These are phyloP conservation scores for Xeromyces bisporus DNA, from an alignment of 495 filamentous ascomycete genomes.

Conservation along the genomic window DNA sequence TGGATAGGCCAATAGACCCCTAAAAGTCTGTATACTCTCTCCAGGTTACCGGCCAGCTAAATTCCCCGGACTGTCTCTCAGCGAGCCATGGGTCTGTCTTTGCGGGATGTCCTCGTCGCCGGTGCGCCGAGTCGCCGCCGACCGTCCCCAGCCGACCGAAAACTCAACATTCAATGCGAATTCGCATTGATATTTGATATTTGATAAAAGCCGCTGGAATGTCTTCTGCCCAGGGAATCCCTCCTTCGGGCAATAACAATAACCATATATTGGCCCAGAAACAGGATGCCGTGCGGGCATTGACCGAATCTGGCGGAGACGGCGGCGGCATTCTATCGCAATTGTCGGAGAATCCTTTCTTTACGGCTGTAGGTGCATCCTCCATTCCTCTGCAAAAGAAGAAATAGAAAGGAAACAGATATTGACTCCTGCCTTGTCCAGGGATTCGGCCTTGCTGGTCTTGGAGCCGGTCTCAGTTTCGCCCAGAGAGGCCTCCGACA, in stretches of 20 bases:
- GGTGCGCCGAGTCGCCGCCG: no score
- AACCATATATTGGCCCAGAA: constrained; percentile 26
- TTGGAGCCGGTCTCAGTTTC: constrained; percentile 61
- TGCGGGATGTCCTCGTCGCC: no score
- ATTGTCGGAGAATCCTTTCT: constrained; percentile 48
- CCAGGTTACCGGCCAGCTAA: no score
- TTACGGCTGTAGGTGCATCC: constrained; percentile 38
- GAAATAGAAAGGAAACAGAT: neutral
- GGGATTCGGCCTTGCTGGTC: constrained; percentile 73
- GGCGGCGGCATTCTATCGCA: constrained; percentile 33
- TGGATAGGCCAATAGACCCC: no score
- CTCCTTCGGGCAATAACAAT: constrained; percentile 21
- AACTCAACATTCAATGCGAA: no score
- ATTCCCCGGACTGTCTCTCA: no score
- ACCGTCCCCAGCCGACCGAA: no score
- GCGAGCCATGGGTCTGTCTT: no score
- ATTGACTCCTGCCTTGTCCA: constrained; percentile 10
- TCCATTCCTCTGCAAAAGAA: neutral
- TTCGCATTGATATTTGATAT: no score
- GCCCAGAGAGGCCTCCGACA: constrained; percentile 55
- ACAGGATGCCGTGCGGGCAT: constrained; percentile 16
- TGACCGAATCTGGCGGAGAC: constrained; percentile 18
- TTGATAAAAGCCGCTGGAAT: no score
- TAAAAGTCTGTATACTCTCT: no score
- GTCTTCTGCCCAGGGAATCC: constrained; percentile 13